These are phyloP conservation scores for Adansonia madagascariensis DNA, from an alignment of 441 rosid species.

Conservation along the genomic window DNA sequence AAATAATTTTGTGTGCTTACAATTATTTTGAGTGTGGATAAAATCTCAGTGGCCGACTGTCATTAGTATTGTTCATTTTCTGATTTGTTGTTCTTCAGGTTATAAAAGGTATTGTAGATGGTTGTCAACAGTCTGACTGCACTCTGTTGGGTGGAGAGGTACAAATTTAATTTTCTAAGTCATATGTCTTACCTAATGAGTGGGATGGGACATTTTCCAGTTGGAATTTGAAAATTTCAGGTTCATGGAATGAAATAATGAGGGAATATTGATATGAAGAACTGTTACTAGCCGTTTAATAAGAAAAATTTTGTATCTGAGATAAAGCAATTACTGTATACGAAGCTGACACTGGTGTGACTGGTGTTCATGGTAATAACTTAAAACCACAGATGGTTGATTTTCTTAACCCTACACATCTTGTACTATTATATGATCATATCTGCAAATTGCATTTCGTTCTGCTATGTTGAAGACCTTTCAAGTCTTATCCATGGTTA, in stretches of 20 bases:
- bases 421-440: background rate
- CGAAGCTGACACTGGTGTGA: background rate
- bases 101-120: constrained; percentile 89
- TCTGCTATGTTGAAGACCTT: background rate
- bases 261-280: background rate
- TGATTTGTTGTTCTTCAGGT: constrained; percentile 50
- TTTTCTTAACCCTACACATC: background rate
- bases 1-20: constrained; percentile 17
- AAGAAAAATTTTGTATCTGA: background rate
- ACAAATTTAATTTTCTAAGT: constrained; percentile 18
- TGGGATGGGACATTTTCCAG: background rate
- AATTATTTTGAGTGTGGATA: background rate
- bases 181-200: background rate
- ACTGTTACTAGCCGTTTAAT: background rate
- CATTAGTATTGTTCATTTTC: background rate
- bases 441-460: constrained; percentile 4
- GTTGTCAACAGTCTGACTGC: constrained; percentile 80
- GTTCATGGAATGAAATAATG: background rate
- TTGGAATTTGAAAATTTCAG: background rate
- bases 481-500: constrained; percentile 11
- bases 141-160: constrained; percentile 98
- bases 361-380: background rate
- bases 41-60: background rate
- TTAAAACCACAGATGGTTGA: background rate
- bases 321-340: background rate